Evolutionary conservation across 1,139 yeast species (phyloP), one percentile per base, ranked within the genome.

Genomic region (Pichiaceae sp.): DNA sequence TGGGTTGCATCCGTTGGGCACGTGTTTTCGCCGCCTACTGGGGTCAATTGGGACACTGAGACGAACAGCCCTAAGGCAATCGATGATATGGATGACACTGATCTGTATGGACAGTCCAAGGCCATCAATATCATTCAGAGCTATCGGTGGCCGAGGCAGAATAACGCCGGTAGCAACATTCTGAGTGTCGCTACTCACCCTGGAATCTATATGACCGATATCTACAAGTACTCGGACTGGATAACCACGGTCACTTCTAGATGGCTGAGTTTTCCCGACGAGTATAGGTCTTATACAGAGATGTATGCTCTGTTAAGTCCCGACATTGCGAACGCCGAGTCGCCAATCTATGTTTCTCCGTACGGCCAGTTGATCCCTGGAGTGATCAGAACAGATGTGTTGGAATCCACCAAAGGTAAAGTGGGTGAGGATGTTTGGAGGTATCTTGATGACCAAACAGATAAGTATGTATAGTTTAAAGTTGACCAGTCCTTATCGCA

Each of bases 1-100:
- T 72, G 74, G 68, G 63, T 70, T 2, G 49, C 70, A 8, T 71
- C 78, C 0, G 41, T 56, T 30, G 66, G 63, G 16, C 73, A 67
- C 39, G 37, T 52, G 17, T 28, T 42, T 3, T 57, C 70, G 2
- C 68, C 68, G 15, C 48, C 56, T 38, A 61, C 62, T 31, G 73
- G 75, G 17, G 48, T 70, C 31, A n/a, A n/a, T n/a, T n/a, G n/a
- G n/a, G 47, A 62, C 38, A 67, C 64, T 62, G 42, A 41, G 32
- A 26, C 43, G 1, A 34, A 43, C 3, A 25, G 29, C 34, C 23
- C 19, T 6, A 12, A 6, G 8, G 16, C n/a, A n/a, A n/a, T 5
- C 14, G 28, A 7, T 12, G 5, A 9, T 11, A 14, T 14, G 14
- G 14, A 14, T 14, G 14, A 7, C 6, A 8, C 6, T 9, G 28